Base-by-base conservation (phyloP, 163 green algal species). In the Chloromonas sp. region DNA sequence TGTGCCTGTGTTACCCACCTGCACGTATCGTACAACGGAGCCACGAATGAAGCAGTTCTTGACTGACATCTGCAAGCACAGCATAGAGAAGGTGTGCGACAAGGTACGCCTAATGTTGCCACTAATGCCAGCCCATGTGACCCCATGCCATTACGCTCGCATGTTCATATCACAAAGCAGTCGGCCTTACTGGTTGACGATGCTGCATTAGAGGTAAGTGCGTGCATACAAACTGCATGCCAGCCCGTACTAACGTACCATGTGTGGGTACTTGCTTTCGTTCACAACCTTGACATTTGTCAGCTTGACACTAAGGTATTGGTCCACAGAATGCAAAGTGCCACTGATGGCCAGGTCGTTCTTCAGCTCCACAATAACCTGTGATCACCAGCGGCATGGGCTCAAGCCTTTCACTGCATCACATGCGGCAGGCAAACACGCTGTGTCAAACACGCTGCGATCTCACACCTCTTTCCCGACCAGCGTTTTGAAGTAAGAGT, bases 251-350 rank as follows among this genome's bases (percentile, higher is more conserved):
- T 36, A 0, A 14, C 89, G 77, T 78, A 98, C 93, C 97, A 99
- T 98, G 87, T 99, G 97, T 0, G 97, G 97, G 85, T 99, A 98
- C 84, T 98, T 98, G 8, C 93, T 85, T 85, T 98, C 93, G 76
- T 99, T 96, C 2, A 96, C 91, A 2, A 99, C 96, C 1, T 87
- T 84, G 13, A 94, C 96, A 85, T 98, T 96, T 71, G 95, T 92
- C 36, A 99, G 92, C 89, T 99, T 99, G 88, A 99, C 96, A 89
- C 99, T 99, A 0, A 99, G 87, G 91, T 98, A 99, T 90, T 99
- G 97, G 86, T 99, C 97, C n/a, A 99, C 97, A 0, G 94, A 98
- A 84, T 99, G 96, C 81, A 99, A 89, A 3, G 89, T 95, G 0
- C 97, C 97, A 0, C 90, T 96, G 81, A 99, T 99, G 60, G 94